Percentiles rank a stretch among this genome's conserved stretches.
Evolutionary conservation across 2,329 filamentous ascomycete species (phyloP).

Genomic region (Fusarium irregulare): DNA sequence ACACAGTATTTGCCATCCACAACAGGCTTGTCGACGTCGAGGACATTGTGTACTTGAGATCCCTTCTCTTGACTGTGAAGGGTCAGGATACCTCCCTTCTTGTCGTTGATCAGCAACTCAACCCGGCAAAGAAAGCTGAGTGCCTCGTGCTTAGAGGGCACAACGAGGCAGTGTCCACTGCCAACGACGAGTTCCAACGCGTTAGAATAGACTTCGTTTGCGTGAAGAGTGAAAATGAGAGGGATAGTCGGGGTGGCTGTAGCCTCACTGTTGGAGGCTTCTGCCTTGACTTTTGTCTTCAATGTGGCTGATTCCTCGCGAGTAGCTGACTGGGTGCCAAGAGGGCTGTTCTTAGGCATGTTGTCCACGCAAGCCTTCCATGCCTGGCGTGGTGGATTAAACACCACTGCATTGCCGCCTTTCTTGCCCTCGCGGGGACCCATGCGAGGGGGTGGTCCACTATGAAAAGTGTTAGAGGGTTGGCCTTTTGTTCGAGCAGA

Average conservation of each 20-base stretch:
- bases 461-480: not conserved
- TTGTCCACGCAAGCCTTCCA: slow-evolving; percentile 25
- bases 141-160: slow-evolving; percentile 21
- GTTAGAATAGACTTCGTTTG: not conserved
- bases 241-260: not conserved
- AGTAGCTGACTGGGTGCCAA: not conserved
- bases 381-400: slow-evolving; percentile 22
- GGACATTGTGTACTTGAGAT: slow-evolving; percentile 29
- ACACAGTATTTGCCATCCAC: slow-evolving; percentile 41
- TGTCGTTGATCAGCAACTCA: slow-evolving; percentile 23
- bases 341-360: not conserved
- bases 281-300: not conserved
- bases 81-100: not conserved
- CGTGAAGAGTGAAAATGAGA: not conserved
- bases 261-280: not conserved
- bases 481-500: not conserved
- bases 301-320: too few relatives aligned
- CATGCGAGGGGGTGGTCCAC: not conserved
- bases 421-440: not conserved
- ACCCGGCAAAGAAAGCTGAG: slow-evolving; percentile 28
- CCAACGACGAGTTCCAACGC: slow-evolving; percentile 30
- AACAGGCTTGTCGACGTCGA: slow-evolving; percentile 35
- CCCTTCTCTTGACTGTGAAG: slow-evolving; percentile 29
- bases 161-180: slow-evolving; percentile 29
- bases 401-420: not conserved